Evolutionary conservation across 495 filamentous ascomycete genomes (phyloP), one percentile per base, ranked within the genome.

Genomic region (Astrothelium subdiscretum): DNA sequence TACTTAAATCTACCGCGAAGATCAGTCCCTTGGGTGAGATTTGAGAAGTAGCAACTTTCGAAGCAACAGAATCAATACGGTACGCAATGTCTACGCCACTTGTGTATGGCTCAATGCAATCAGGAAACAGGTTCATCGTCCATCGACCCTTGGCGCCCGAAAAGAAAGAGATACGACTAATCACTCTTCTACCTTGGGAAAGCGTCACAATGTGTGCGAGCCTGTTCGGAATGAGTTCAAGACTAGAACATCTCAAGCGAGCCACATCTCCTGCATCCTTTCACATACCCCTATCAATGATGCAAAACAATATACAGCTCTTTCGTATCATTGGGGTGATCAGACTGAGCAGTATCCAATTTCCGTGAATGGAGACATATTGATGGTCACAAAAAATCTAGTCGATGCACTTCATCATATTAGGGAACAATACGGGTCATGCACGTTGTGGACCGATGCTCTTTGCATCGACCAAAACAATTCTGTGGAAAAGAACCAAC

Each of bases 401-500:
- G 8, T 38, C 35, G 35, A 38, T 15, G 35, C 35, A 24, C 12
- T 8, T 57, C 8, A 57, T n/a, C 51, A 42, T 15, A 18, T 60
- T 6, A 20, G 32, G 12, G 15, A 40, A 22, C 29, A 20, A 12
- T 13, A 43, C 32, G 18, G 42, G 8, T 22, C 31, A 18, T 6
- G 35, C 27, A 29, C 24, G 13, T 43, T 72, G 42, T 74, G 69
- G 72, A 58, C 73, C 29, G 72, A 76, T 63, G 73, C 74, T n/a
- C 64, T 75, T 27, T 76, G 71, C 59, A 73, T 76, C 59, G 68
- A 76, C 64, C 72, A 74, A 58, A 54, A 63, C 52, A 62, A 71
- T 63, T 24, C 11, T 31, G 58, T 62, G 27, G 73, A 75, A 64
- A 59, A 69, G 24, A 52, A 43, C 18, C 38, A 31, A 22, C 70